These are phyloP conservation scores for Pseudodiploospora longispora DNA, from an alignment of 2,329 filamentous ascomycete species.

Conservation along the genomic window DNA sequence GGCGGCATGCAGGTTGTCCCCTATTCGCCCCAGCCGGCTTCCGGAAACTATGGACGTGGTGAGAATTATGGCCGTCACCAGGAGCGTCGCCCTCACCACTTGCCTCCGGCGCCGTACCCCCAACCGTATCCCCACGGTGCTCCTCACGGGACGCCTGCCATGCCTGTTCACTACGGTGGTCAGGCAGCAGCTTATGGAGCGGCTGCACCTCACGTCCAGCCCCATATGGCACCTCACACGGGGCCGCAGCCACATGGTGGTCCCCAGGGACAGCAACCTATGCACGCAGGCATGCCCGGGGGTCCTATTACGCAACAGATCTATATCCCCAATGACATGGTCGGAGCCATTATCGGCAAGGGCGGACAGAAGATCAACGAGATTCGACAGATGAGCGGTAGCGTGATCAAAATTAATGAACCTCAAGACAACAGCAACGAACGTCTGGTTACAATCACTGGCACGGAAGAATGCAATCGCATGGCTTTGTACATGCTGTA, in stretches of 20 bases:
- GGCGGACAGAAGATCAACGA: slow-evolving; percentile 99
- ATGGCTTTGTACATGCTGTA: slow-evolving; percentile 99
- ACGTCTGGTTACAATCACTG: slow-evolving; percentile 91
- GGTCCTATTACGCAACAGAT: slow-evolving; percentile 90
- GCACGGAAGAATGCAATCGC: slow-evolving; percentile 96
- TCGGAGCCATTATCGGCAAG: slow-evolving; percentile 97
- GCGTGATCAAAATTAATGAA: slow-evolving; percentile 99
- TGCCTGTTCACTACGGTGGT: slow-evolving; percentile 71
- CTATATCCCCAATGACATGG: slow-evolving; percentile 99
- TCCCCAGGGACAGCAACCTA: slow-evolving; percentile 67
- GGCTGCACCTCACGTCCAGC: slow-evolving; percentile 67
- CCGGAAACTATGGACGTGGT: slow-evolving; percentile 84
- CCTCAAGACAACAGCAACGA: slow-evolving; percentile 99
- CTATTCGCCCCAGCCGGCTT: slow-evolving; percentile 86
- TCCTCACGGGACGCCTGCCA: slow-evolving; percentile 54
- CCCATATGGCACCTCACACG: slow-evolving; percentile 57
- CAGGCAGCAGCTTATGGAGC: slow-evolving; percentile 71
- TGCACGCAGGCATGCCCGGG: slow-evolving; percentile 53
- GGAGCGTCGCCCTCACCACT: slow-evolving; percentile 64
- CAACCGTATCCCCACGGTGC: slow-evolving; percentile 61
- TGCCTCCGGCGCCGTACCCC: slow-evolving; percentile 63
- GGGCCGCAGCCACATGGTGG: slow-evolving; percentile 50
- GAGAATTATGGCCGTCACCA: slow-evolving; percentile 74
- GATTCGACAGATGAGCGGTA: slow-evolving; percentile 91
- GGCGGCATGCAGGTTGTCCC: slow-evolving; percentile 99